phyloP scores from a whole-genome alignment of 495 filamentous ascomycete genomes.

The Podospora tetraspora region DNA sequence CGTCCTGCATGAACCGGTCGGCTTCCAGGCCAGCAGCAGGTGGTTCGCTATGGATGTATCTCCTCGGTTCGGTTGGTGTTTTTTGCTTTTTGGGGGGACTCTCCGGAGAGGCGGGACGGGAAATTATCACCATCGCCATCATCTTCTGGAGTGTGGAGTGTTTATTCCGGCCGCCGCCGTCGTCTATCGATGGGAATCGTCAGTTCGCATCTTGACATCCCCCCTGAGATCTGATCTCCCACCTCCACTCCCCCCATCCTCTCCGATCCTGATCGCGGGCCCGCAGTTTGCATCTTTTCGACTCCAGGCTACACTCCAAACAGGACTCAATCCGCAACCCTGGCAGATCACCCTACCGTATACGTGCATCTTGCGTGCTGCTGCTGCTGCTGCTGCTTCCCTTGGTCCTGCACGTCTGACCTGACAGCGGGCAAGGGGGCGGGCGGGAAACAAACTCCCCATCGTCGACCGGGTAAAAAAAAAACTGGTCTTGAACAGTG shows the following conservation, averaged over 20 bases:
- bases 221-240: background rate
- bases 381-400: background rate
- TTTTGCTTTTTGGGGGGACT: background rate
- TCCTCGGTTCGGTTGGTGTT: background rate
- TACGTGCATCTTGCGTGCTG: background rate
- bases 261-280: background rate
- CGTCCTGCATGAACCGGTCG: background rate
- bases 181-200: background rate
- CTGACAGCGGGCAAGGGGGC: background rate
- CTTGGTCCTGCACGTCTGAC: background rate
- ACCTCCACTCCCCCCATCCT: background rate
- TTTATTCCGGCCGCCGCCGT: background rate
- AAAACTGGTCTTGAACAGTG: background rate
- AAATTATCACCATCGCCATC: background rate
- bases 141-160: background rate
- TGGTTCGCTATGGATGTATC: background rate
- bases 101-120: background rate
- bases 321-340: background rate
- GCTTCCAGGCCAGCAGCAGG: background rate
- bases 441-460: background rate
- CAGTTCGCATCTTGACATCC: background rate
- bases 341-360: background rate
- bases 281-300: background rate
- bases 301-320: background rate
- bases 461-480: background rate